Evolutionary conservation across 306 rosid genomes (phyloP), one percentile per base, ranked within the genome.

Genomic region (Casuarina equisetifolia): DNA sequence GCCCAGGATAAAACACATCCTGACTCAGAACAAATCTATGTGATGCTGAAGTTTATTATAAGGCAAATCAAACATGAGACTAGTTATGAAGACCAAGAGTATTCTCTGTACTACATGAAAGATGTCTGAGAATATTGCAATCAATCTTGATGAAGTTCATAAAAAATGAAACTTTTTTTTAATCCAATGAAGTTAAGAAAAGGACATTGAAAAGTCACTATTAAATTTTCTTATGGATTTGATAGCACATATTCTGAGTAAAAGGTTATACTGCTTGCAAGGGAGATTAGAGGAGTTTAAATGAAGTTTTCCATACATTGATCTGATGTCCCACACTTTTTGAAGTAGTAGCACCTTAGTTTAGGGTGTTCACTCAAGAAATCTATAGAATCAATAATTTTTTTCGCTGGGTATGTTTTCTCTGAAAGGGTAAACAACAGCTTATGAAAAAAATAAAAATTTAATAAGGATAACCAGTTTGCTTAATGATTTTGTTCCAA

Each of bases 1-100:
- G 91, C 92, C 51, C 98, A 87, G 19, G 96, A 91, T 85, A 91
- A 90, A 81, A 74, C 84, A 13, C 95, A 90, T 76, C 80, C 85
- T 46, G 68, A 84, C 48, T 87, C 84, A 0, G 87, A 86, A 49
- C 79, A 87, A 78, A 91, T 88, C 73, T 91, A 87, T 80, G 59
- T 69, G 64, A 88, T 86, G 86, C 86, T 93, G 44, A 67, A 81
- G 53, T 84, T 89, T 51, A 35, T 93, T 67, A 43, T 85, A 74
- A 77, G 76, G 67, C 91, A 93, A 85, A 91, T 90, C 84, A 91
- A 78, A 81, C 81, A 67, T 61, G 88, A 84, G 44, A 46, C 76
- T 52, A 69, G 48, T 78, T 77, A 67, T 53, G 86, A 82, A 84
- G 63, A 75, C 70, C 80, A 70, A 38, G 90, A 87, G 61, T 59